These are phyloP conservation scores for Xanthoconium stramineum DNA, from an alignment of 768 basidiomycete genomes.

Conservation along the genomic window DNA sequence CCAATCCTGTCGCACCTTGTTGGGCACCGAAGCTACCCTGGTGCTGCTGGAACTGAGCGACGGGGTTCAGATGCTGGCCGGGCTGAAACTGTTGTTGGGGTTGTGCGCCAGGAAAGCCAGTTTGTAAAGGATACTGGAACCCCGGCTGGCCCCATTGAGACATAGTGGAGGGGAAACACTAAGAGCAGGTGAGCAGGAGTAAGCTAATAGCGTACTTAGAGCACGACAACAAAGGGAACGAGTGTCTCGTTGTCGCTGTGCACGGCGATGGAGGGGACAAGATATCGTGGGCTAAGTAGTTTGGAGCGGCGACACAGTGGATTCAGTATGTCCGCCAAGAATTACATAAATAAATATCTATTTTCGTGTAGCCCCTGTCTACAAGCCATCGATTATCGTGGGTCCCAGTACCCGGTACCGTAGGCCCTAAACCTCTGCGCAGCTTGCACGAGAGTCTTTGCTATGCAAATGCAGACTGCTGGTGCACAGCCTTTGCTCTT, in stretches of 20 bases:
- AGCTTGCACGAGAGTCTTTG: no score
- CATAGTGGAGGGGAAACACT: constrained; percentile 41
- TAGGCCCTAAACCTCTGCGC: no score
- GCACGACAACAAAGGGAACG: neutral
- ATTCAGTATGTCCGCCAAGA: constrained; percentile 1
- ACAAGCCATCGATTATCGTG: no score
- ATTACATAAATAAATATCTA: neutral
- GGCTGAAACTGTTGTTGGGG: constrained; percentile 46
- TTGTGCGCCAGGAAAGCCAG: constrained; percentile 53
- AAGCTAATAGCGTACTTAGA: neutral
- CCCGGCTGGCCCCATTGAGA: constrained; percentile 75
- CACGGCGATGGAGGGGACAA: constrained; percentile 16
- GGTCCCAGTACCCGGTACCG: no score
- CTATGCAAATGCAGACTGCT: neutral
- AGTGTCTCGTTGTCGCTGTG: neutral
- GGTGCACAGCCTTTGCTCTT: neutral
- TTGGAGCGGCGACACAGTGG: neutral
- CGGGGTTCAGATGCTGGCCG: constrained; percentile 29
- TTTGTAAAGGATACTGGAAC: constrained; percentile 73
- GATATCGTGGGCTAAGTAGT: neutral
- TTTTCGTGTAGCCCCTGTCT: neutral
- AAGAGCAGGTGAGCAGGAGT: neutral
- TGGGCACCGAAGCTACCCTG: constrained; percentile 33
- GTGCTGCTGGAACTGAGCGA: constrained; percentile 41
- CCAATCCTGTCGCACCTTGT: constrained; percentile 26